Percentiles rank a stretch among this genome's conserved stretches.
Evolutionary conservation across 129 eudicot species (phyloP).

Genomic region (Flaveria ramosissima): DNA sequence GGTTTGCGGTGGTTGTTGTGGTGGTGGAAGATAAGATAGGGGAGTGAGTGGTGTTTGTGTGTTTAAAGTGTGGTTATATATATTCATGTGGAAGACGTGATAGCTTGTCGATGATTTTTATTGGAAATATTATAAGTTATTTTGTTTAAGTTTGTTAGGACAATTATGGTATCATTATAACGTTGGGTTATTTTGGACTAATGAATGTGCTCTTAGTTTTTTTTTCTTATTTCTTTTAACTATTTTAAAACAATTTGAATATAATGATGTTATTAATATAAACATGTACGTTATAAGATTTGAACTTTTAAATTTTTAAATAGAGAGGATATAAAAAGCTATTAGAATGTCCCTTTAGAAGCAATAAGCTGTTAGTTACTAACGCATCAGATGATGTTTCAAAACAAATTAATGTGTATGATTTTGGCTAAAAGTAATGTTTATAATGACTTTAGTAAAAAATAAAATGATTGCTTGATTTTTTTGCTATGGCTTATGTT

Average conservation of each 20-base stretch:
- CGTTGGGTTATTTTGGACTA: not conserved
- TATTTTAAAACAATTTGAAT: too few relatives aligned
- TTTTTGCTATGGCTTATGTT: too few relatives aligned
- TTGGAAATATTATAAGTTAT: not conserved
- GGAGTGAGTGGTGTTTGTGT: conserved; percentile 32
- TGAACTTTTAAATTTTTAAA: too few relatives aligned
- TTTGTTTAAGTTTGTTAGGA: conserved; percentile 15
- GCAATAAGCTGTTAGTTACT: too few relatives aligned
- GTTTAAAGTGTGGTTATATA: conserved; percentile 28
- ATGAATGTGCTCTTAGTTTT: not conserved
- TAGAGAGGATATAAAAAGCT: too few relatives aligned
- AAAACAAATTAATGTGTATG: not conserved
- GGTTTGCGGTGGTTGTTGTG: conserved; percentile 14
- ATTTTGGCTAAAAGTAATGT: not conserved
- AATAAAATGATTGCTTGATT: too few relatives aligned
- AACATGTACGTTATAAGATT: too few relatives aligned
- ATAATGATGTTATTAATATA: too few relatives aligned
- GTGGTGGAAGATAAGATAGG: conserved; percentile 24
- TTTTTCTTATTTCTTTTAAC: too few relatives aligned
- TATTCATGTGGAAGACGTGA: conserved; percentile 18
- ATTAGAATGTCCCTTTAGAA: too few relatives aligned
- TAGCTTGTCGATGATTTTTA: conserved; percentile 12
- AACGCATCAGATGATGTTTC: not conserved
- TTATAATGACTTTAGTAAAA: not conserved
- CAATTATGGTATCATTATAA: conserved; percentile 20